Evolutionary conservation across 2,329 filamentous ascomycete genomes (phyloP).

Genomic region (Colletotrichum siamense): DNA sequence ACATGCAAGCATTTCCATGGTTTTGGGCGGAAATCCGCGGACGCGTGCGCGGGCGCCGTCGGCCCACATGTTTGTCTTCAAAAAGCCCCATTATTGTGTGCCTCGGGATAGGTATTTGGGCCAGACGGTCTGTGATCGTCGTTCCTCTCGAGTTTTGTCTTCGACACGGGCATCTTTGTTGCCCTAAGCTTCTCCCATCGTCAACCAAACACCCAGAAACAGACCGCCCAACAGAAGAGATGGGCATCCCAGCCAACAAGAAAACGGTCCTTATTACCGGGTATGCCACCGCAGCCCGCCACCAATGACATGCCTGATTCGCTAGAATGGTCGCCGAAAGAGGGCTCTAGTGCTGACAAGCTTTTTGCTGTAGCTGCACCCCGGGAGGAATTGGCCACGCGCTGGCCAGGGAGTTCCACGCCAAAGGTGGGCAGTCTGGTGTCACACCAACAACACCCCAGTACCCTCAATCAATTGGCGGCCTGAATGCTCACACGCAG

Average conservation of each 20-base stretch:
- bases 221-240: neutral
- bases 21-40: neutral
- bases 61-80: slow-evolving; percentile 1
- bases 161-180: neutral
- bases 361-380: slow-evolving; percentile 49
- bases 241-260: slow-evolving; percentile 25
- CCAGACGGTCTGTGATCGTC: neutral
- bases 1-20: neutral
- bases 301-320: neutral
- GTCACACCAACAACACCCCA: neutral
- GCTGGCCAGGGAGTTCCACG: slow-evolving; percentile 58
- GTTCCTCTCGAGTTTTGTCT: neutral
- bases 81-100: neutral
- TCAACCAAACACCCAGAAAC: neutral
- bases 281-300: slow-evolving; percentile 32
- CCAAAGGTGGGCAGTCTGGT: slow-evolving; percentile 44
- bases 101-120: neutral
- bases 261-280: slow-evolving; percentile 57
- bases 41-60: neutral
- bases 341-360: neutral
- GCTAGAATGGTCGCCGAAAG: neutral
- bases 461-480: neutral
- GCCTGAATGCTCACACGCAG: neutral
- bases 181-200: neutral
- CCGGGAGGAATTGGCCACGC: slow-evolving; percentile 64